Conservation (phyloP, 345 rosid species). For the Ceriops zippeliana region DNA sequence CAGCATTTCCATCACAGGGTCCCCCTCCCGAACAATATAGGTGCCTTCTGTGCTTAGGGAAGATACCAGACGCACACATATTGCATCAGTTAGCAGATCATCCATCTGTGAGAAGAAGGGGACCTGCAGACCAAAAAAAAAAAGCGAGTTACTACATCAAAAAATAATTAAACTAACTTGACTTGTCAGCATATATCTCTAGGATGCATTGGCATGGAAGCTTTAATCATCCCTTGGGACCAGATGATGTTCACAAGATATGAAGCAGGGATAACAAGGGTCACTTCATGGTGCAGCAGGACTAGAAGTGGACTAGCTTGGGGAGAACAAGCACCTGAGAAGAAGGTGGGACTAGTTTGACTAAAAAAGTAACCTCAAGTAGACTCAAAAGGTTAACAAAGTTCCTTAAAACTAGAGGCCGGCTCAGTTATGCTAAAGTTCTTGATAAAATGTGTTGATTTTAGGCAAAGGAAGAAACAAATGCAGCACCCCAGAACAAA, state of each 20-base stretch:
- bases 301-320: too few relatives aligned
- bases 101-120: slow-evolving; percentile 66
- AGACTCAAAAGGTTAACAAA: background rate
- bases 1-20: slow-evolving; percentile 58
- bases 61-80: slow-evolving; percentile 56
- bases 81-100: slow-evolving; percentile 63
- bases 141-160: background rate
- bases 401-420: background rate
- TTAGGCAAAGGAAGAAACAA: background rate
- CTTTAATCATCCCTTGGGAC: background rate
- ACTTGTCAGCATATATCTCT: background rate
- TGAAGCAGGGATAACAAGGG: background rate
- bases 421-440: background rate
- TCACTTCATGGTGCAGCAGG: background rate
- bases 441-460: background rate
- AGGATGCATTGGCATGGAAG: background rate
- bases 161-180: background rate
- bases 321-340: background rate
- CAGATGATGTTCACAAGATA: background rate
- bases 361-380: background rate
- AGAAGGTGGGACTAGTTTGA: background rate
- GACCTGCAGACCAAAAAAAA: slow-evolving; percentile 34
- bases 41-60: slow-evolving; percentile 58
- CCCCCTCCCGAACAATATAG: slow-evolving; percentile 60
- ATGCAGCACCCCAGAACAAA: background rate